These are phyloP conservation scores for Rutstroemia sp. DNA, from an alignment of 2,329 filamentous ascomycete genomes.

Conservation along the genomic window DNA sequence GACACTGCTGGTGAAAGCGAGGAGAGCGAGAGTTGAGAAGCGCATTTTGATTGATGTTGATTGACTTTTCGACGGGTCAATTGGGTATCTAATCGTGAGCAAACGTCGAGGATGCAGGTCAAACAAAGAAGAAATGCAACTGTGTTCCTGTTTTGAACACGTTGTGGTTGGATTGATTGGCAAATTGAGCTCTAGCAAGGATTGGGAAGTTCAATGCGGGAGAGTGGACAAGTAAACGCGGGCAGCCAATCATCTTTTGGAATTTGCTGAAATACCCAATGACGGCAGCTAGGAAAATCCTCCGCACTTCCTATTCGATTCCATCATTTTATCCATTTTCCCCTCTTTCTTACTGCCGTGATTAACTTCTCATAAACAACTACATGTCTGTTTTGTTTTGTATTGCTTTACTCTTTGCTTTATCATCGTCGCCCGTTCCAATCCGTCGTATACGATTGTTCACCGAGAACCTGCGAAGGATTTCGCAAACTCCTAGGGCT, in stretches of 20 bases:
- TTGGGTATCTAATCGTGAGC: not conserved
- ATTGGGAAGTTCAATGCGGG: not conserved
- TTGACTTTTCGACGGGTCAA: not conserved
- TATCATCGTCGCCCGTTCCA: no score
- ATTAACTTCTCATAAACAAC: no score
- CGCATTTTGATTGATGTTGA: conserved; percentile 22
- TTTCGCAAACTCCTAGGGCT: no score
- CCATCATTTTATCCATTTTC: not conserved
- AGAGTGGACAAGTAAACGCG: not conserved
- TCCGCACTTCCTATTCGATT: not conserved
- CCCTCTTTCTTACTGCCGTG: no score
- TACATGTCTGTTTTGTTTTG: no score
- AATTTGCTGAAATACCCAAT: no score
- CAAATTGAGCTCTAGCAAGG: not conserved
- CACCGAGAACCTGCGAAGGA: no score
- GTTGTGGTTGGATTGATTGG: not conserved
- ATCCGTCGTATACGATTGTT: no score
- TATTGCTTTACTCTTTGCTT: no score
- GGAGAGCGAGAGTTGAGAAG: conserved; percentile 26
- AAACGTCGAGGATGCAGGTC: not conserved
- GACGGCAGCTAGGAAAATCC: no score
- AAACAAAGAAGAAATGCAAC: not conserved
- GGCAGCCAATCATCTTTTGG: not conserved
- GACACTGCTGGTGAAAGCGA: conserved; percentile 22
- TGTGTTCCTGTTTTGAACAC: not conserved